phyloP scores from a whole-genome alignment of 805 yeast genomes.

The Cyberlindnera misumaiensis region DNA sequence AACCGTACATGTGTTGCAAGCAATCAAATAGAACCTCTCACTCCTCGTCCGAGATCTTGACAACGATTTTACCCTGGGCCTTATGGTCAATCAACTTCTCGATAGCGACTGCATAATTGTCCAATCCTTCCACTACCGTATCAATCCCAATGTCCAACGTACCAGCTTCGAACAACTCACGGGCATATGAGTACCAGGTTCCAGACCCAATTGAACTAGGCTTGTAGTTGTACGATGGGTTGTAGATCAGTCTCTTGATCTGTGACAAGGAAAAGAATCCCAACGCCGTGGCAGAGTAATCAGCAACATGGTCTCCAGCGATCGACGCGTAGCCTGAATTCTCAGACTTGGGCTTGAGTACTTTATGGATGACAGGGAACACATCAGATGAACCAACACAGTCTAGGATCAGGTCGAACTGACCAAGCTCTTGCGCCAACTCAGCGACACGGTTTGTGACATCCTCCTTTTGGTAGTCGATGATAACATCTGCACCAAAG shows the following conservation, averaged over 20 bases:
- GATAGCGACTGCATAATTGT: conserved; percentile 44
- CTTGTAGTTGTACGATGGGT: conserved; percentile 23
- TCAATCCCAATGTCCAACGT: conserved; percentile 44
- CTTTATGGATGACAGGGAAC: conserved; percentile 33
- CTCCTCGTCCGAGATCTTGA: conserved; percentile 26
- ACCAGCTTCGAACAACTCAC: conserved; percentile 32
- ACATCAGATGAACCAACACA: conserved; percentile 54
- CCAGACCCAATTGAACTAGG: conserved; percentile 9
- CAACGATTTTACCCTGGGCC: conserved; percentile 59
- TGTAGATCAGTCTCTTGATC: conserved; percentile 11
- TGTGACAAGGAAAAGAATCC: conserved; percentile 7
- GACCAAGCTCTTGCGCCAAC: conserved; percentile 22
- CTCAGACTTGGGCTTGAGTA: conserved; percentile 39
- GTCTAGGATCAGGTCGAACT: conserved; percentile 60
- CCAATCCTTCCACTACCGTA: conserved; percentile 38
- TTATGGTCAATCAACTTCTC: conserved; percentile 37
- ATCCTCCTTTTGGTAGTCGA: conserved; percentile 49
- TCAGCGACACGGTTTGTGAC: conserved; percentile 25
- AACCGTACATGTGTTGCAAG: too few relatives aligned
- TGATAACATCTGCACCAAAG: conserved; percentile 51
- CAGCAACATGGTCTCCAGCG: conserved; percentile 45
- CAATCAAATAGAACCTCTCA: too few relatives aligned
- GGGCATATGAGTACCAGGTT: conserved; percentile 24
- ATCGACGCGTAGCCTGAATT: conserved; percentile 47
- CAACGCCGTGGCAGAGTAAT: conserved; percentile 17